phyloP scores from a whole-genome alignment of 148 eudicot species.

The Spergularia marina region DNA sequence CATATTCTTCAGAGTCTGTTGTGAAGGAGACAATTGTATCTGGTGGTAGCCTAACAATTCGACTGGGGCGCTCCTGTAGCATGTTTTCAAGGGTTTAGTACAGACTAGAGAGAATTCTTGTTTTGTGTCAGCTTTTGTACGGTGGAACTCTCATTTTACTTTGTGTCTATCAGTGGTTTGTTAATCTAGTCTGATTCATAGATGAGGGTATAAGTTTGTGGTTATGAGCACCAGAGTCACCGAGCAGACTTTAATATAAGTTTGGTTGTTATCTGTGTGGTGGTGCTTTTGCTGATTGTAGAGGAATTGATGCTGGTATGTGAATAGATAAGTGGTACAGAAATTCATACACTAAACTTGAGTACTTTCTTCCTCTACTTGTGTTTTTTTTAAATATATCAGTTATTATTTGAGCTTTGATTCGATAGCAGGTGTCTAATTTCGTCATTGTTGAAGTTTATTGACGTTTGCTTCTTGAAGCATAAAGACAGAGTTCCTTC shows the following conservation, averaged over 20 bases:
- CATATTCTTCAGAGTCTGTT: slow-evolving; percentile 46
- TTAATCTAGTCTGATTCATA: slow-evolving; percentile 45
- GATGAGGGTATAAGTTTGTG: slow-evolving; percentile 46
- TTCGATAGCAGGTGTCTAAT: background rate
- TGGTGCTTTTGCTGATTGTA: slow-evolving; percentile 58
- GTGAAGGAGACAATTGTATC: slow-evolving; percentile 49
- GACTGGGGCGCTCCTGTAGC: slow-evolving; percentile 76
- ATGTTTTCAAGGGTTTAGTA: slow-evolving; percentile 68
- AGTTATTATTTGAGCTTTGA: background rate
- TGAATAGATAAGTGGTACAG: slow-evolving; percentile 75
- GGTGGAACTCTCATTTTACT: slow-evolving; percentile 39
- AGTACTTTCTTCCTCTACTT: slow-evolving; percentile 19
- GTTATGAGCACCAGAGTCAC: slow-evolving; percentile 35
- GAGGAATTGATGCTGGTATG: slow-evolving; percentile 54
- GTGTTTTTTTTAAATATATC: background rate
- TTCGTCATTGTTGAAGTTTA: background rate
- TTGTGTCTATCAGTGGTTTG: slow-evolving; percentile 41
- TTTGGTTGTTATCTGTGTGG: slow-evolving; percentile 41
- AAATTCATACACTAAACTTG: slow-evolving; percentile 39
- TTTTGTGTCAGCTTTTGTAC: slow-evolving; percentile 38
- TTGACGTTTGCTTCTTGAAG: background rate
- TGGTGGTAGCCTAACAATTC: slow-evolving; percentile 50
- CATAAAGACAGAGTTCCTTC: slow-evolving; percentile 14
- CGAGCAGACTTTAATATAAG: slow-evolving; percentile 46
- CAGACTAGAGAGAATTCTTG: slow-evolving; percentile 19